These are phyloP conservation scores for Claviceps citrina DNA, from an alignment of 2,329 filamentous ascomycete species.

Conservation along the genomic window DNA sequence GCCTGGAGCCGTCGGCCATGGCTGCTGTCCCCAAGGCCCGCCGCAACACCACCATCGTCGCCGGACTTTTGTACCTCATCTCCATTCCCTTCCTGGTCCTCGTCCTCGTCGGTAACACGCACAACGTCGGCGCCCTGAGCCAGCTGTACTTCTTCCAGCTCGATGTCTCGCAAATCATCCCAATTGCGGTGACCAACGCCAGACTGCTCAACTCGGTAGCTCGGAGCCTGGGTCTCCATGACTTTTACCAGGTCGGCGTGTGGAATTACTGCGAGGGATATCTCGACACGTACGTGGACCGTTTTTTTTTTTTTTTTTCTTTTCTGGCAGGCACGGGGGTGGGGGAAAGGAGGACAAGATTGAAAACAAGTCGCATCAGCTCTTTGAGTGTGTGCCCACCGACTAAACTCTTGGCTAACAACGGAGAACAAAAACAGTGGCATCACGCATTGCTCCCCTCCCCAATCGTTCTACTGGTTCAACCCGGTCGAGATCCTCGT, in stretches of 20 bases:
- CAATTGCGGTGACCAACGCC: conserved; percentile 53
- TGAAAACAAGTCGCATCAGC: too few species aligned
- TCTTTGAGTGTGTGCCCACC: neutral
- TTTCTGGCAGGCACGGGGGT: too few species aligned
- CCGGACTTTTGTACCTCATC: conserved; percentile 56
- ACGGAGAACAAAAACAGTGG: conserved; percentile 38
- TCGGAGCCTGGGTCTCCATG: conserved; percentile 70
- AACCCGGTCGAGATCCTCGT: conserved; percentile 73
- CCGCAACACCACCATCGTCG: conserved; percentile 45
- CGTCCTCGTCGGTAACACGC: conserved; percentile 61
- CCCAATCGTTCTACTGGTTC: conserved; percentile 69
- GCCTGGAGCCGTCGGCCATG: conserved; percentile 11
- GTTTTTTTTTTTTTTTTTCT: too few species aligned
- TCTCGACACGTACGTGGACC: conserved; percentile 41
- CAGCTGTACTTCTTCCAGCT: conserved; percentile 74
- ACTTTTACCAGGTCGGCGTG: conserved; percentile 84
- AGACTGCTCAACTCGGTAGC: conserved; percentile 75
- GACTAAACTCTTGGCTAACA: too few species aligned
- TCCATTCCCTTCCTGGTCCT: conserved; percentile 67
- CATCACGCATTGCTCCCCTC: conserved; percentile 59
- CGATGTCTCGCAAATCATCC: conserved; percentile 69
- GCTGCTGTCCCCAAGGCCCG: conserved; percentile 21
- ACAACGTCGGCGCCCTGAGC: conserved; percentile 43
- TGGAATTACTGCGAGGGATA: conserved; percentile 92
- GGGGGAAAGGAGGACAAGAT: too few species aligned